Evolutionary conservation across 1,284 basidiomycete genomes (phyloP).

Genomic region (Ceratobasidium theobromae): DNA sequence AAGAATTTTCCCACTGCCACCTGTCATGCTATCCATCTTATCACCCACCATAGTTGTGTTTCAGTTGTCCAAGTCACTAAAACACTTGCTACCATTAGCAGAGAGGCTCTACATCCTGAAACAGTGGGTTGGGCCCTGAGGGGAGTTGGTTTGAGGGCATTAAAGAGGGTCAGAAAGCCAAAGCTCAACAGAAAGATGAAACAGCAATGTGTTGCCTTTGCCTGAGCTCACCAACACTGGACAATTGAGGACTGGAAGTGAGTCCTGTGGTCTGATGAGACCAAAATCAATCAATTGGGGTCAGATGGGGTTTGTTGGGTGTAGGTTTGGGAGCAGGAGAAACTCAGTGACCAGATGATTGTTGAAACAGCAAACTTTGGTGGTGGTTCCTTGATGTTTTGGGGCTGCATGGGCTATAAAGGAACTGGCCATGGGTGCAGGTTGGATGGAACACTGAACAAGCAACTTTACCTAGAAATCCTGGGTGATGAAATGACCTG

Average conservation of each 20-base stretch:
- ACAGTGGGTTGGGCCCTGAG: not conserved
- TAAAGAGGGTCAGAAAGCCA: slow-evolving; percentile 13
- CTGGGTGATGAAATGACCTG: not conserved
- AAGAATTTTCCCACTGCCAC: not conserved
- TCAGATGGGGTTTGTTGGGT: slow-evolving; percentile 8
- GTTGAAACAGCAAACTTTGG: not conserved
- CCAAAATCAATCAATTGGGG: slow-evolving; percentile 5
- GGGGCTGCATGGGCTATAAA: not conserved
- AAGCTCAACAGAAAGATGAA: not conserved
- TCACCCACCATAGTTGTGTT: not conserved
- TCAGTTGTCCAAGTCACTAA: not conserved
- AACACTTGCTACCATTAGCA: not conserved
- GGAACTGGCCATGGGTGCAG: slow-evolving; percentile 8
- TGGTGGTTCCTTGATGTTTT: slow-evolving; percentile 14
- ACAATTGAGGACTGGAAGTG: not conserved
- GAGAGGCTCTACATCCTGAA: not conserved
- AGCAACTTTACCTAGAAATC: not conserved
- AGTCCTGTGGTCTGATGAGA: slow-evolving; percentile 24
- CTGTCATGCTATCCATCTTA: slow-evolving; percentile 4
- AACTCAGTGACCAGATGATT: not conserved
- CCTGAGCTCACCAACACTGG: slow-evolving; percentile 16
- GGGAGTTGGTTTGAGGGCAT: not conserved
- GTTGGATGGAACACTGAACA: not conserved
- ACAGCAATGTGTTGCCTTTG: not conserved
- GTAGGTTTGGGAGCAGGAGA: not conserved